Conservation (phyloP, 352 stramenopile species). For the Phytophthora macrochlamydospora region DNA sequence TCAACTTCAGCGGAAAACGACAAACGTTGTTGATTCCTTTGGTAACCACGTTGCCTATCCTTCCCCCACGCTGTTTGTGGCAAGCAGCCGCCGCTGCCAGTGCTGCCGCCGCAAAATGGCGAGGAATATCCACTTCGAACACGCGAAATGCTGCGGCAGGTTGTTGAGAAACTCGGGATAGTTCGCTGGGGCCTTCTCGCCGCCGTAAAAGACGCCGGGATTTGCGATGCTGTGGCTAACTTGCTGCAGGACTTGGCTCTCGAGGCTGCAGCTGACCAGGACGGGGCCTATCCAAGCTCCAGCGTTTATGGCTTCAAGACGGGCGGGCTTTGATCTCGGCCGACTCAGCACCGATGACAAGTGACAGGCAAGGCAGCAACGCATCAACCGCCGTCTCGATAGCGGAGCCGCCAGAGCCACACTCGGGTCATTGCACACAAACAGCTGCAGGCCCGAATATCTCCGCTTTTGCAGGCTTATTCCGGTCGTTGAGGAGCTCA, state of each 20-base stretch:
- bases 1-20: no score
- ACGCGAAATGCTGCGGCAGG: no score
- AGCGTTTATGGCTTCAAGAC: slow-evolving; percentile 34
- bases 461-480: slow-evolving; percentile 21
- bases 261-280: slow-evolving; percentile 33
- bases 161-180: background rate
- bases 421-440: slow-evolving; percentile 19
- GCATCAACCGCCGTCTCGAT: slow-evolving; percentile 16
- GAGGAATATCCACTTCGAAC: no score
- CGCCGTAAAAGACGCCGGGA: background rate
- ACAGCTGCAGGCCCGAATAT: slow-evolving; percentile 33
- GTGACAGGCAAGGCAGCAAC: slow-evolving; percentile 26
- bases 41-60: no score
- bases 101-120: no score
- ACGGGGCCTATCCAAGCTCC: slow-evolving; percentile 31
- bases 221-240: slow-evolving; percentile 29
- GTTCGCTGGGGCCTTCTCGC: background rate
- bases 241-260: background rate
- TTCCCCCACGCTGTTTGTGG: no score
- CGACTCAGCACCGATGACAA: slow-evolving; percentile 7
- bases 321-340: slow-evolving; percentile 10
- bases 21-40: no score
- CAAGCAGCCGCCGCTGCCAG: no score
- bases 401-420: slow-evolving; percentile 19
- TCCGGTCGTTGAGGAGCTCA: slow-evolving; percentile 16